Evolutionary conservation across 2,329 filamentous ascomycete species (phyloP).

Genomic region (Xylariaceae sp.): DNA sequence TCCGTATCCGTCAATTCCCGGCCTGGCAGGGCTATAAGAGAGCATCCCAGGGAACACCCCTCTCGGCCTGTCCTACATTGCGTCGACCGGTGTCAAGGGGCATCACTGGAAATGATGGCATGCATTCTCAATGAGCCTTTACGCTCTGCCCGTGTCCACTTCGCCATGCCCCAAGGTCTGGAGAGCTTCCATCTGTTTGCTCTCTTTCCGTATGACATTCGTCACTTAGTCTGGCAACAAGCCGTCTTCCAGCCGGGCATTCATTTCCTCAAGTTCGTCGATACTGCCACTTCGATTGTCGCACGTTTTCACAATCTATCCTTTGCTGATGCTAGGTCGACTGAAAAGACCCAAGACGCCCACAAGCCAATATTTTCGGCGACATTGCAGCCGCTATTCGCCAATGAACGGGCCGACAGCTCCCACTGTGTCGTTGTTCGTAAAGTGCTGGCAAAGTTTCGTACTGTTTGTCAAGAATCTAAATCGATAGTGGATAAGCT

Average conservation of each 20-base stretch:
- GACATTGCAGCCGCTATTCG: slow-evolving; percentile 21
- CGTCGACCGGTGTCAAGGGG: no score
- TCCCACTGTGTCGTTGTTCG: slow-evolving; percentile 27
- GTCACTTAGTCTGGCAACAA: slow-evolving; percentile 26
- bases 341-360: background rate
- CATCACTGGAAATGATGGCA: slow-evolving; percentile 6
- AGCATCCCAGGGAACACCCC: no score
- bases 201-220: slow-evolving; percentile 27
- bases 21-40: no score
- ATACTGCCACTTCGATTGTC: slow-evolving; percentile 3
- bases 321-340: background rate
- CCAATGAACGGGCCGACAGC: slow-evolving; percentile 21
- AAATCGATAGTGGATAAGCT: slow-evolving; percentile 16
- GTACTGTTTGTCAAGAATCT: slow-evolving; percentile 23
- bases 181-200: slow-evolving; percentile 24
- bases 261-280: slow-evolving; percentile 30
- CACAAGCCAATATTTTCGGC: slow-evolving; percentile 11
- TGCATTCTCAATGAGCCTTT: background rate
- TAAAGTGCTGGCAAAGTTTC: slow-evolving; percentile 23
- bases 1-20: no score
- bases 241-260: slow-evolving; percentile 27
- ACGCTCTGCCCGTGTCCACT: slow-evolving; percentile 13
- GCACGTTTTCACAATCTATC: background rate
- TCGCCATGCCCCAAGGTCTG: slow-evolving; percentile 20
- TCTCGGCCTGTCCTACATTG: no score